Percentiles rank a stretch among this genome's conserved stretches.
These are phyloP conservation scores for Phytopythium ostracodes DNA, from an alignment of 352 stramenopile genomes.

Conservation along the genomic window DNA sequence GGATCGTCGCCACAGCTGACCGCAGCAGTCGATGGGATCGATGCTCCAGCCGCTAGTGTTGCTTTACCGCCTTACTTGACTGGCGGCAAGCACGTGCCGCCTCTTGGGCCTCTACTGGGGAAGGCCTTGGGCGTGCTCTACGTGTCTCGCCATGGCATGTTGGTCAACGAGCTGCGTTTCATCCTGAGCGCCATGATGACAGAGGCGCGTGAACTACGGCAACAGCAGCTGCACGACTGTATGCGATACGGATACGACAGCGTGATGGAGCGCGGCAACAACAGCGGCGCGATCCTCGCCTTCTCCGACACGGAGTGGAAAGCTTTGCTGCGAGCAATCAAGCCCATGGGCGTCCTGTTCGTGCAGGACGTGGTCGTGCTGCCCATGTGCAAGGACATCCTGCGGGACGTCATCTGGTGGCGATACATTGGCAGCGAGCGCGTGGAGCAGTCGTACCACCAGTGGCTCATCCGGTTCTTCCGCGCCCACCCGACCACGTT, in stretches of 20 bases:
- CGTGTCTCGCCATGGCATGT: constrained; percentile 84
- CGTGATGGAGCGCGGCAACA: constrained; percentile 11
- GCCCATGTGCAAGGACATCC: constrained; percentile 82
- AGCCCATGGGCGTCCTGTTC: constrained; percentile 69
- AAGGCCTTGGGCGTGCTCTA: constrained; percentile 85
- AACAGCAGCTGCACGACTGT: constrained; percentile 13
- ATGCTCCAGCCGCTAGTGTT: neutral
- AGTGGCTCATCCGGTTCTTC: constrained; percentile 86
- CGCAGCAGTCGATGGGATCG: neutral
- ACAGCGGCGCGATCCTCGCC: constrained; percentile 21
- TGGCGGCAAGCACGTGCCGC: constrained; percentile 43
- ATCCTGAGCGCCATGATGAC: constrained; percentile 61
- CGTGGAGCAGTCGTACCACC: constrained; percentile 64
- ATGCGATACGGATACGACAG: constrained; percentile 8
- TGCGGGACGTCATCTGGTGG: constrained; percentile 88
- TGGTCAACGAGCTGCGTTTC: constrained; percentile 83
- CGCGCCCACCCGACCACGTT: constrained; percentile 77
- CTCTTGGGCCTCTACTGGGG: constrained; percentile 69
- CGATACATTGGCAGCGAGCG: constrained; percentile 77
- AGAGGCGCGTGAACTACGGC: constrained; percentile 26
- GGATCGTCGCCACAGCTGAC: neutral
- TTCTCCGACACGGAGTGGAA: constrained; percentile 75
- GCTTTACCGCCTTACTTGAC: constrained; percentile 23
- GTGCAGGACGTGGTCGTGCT: constrained; percentile 85
- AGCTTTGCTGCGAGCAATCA: constrained; percentile 64